Base-by-base conservation (phyloP, 2,329 filamentous ascomycete species). In the Botrytis pseudocinerea region DNA sequence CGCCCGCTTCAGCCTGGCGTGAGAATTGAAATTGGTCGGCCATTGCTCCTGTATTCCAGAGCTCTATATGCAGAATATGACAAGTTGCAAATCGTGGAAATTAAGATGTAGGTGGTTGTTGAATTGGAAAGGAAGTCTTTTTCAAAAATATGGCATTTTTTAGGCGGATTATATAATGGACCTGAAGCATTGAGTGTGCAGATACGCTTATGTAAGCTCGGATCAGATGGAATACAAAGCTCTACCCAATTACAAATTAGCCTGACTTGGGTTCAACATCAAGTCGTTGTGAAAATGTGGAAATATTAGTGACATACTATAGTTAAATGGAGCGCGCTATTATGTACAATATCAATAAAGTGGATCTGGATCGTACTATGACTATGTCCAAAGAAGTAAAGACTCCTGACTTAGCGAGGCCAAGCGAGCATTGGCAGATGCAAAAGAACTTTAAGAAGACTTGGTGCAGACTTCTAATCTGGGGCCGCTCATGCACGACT, bases 401-500 rank as follows among this genome's bases (percentile, higher is more conserved):
- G 62, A 46, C n/a, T 46, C 40, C 42, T 46, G 20, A 22, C 1
- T 42, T 44, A 65, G 42, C 40, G 62, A 65, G 40, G 18, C 22
- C 62, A 65, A 65, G 40, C 62, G 62, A 65, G 22, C 62, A 44
- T 35, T 28, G 40, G 62, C 62, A 65, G 42, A 46, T 46, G 25
- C 40, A 46, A 46, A 35, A 46, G 42, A 65, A 65, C 18, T 46
- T 46, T n/a, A 46, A 44, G n/a, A 32, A 65, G 28, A 65, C n/a
- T 42, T 35, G 42, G 25, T 65, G 62, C 40, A 46, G 40, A 65
- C 40, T 46, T 40, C 40, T 65, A 46, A 65, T 65, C 62, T 65
- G 62, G 62, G 62, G 62, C 62, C 25, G 62, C n/a, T 65, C 38
- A 65, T 65, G 62, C 62, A 65, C 42, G 35, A 32, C n/a, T 42